A percentile compares a stretch with the other conserved stretches of the same genome.
Conservation (phyloP, 129 eudicot species). For the Kitagawia praeruptora region DNA sequence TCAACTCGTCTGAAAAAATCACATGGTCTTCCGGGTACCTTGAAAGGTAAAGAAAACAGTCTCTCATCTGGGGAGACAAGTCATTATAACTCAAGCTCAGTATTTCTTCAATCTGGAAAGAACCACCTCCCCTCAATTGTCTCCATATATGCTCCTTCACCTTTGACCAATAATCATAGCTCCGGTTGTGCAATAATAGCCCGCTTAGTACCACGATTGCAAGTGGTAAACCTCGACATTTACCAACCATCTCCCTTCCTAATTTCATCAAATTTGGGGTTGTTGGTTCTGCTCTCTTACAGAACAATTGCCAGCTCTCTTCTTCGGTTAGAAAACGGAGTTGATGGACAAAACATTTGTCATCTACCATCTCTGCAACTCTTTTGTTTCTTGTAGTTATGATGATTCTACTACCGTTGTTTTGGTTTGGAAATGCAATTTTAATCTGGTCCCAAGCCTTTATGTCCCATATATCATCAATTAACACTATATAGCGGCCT, state of each 20-base stretch:
- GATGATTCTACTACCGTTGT: constrained; percentile 15
- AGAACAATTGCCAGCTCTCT: constrained; percentile 12
- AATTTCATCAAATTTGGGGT: background rate
- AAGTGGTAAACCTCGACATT: constrained; percentile 16
- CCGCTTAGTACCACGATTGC: constrained; percentile 3
- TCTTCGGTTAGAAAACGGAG: background rate
- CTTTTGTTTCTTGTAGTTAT: constrained; percentile 14
- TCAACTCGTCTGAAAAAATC: constrained; percentile 6
- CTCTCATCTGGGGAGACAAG: background rate
- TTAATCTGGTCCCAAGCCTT: constrained; percentile 13
- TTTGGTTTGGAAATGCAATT: background rate
- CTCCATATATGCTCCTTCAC: background rate
- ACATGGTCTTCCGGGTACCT: constrained; percentile 5
- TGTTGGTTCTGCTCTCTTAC: too few relatives aligned
- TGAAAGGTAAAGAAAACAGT: constrained; percentile 11
- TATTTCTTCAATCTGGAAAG: background rate
- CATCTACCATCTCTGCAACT: background rate
- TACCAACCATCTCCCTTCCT: constrained; percentile 2
- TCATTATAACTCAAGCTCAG: background rate
- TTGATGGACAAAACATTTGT: background rate
- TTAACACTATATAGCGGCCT: constrained; percentile 9
- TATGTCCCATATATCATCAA: constrained; percentile 27
- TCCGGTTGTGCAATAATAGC: background rate
- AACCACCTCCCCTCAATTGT: background rate
- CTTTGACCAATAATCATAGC: background rate